Percentiles rank a stretch among this genome's conserved stretches.
These are phyloP conservation scores for Gossypium schwendimanii DNA, from an alignment of 441 rosid genomes.

Conservation along the genomic window DNA sequence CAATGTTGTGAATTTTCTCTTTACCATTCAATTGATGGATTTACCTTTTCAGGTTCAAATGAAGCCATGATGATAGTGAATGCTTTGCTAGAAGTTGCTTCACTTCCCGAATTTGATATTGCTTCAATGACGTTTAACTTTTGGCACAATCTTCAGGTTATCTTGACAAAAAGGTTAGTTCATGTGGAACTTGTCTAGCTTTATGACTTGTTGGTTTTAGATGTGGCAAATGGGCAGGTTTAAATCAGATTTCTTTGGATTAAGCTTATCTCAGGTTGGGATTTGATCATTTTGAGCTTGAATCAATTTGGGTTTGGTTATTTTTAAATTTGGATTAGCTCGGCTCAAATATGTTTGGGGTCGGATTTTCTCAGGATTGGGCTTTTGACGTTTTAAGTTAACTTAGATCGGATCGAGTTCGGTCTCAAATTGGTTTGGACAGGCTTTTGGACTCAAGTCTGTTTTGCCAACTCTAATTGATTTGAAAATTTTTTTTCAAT, in stretches of 20 bases:
- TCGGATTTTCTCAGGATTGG: not conserved
- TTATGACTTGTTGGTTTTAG: conserved; percentile 2
- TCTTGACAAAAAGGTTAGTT: conserved; percentile 74
- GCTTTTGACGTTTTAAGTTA: not conserved
- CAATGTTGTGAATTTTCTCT: conserved; percentile 3
- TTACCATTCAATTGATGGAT: conserved; percentile 3
- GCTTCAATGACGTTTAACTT: conserved; percentile 99
- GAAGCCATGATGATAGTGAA: conserved; percentile 84
- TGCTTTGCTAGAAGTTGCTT: conserved; percentile 85
- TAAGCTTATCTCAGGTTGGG: not conserved
- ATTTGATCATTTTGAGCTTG: not conserved
- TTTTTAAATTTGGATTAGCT: not conserved
- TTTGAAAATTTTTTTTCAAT: conserved; percentile 23
- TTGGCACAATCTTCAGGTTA: conserved; percentile 98
- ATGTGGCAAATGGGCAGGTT: not conserved
- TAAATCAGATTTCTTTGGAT: not conserved
- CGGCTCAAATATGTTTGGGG: not conserved
- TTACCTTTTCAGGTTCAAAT: conserved; percentile 58
- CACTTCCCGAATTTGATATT: conserved; percentile 92
- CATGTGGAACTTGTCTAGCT: conserved; percentile 14
- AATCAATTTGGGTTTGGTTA: not conserved
- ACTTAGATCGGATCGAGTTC: not conserved
- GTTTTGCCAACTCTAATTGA: not conserved
- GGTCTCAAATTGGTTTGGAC: not conserved
- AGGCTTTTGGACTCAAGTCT: not conserved